phyloP scores from a whole-genome alignment of 2,329 filamentous ascomycete genomes.

The Pestalotiopsis sp. region DNA sequence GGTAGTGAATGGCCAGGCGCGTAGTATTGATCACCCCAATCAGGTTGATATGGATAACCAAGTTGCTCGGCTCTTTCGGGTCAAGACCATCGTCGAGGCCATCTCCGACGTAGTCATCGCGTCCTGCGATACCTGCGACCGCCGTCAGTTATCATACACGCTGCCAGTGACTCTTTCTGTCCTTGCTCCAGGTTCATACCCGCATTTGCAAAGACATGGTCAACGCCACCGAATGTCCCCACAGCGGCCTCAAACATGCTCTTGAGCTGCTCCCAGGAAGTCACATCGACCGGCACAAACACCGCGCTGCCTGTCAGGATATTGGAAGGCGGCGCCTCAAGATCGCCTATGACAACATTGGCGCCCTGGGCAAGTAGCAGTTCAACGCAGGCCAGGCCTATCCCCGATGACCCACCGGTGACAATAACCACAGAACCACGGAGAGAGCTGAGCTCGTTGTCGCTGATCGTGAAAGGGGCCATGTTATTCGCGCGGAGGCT shows the following conservation, averaged over 20 bases:
- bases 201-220: constrained; percentile 1
- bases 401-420: not conserved
- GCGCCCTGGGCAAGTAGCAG: not conserved
- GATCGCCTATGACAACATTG: not conserved
- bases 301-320: not conserved
- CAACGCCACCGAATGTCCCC: not conserved
- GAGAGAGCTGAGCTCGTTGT: not conserved
- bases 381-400: not conserved
- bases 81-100: not conserved
- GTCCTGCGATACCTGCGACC: not conserved
- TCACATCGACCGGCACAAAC: not conserved
- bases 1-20: not conserved
- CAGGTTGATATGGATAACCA: not conserved
- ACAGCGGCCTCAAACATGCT: not conserved
- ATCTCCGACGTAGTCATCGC: not conserved
- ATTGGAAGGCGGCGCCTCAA: not conserved
- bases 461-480: not conserved
- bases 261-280: not conserved
- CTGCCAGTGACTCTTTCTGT: not conserved
- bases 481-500: not conserved
- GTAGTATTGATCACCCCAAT: not conserved
- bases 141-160: not conserved
- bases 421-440: not conserved
- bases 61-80: not conserved
- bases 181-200: not conserved